phyloP scores from a whole-genome alignment of 257 asterid species.

The Nicotiana sylvestris region DNA sequence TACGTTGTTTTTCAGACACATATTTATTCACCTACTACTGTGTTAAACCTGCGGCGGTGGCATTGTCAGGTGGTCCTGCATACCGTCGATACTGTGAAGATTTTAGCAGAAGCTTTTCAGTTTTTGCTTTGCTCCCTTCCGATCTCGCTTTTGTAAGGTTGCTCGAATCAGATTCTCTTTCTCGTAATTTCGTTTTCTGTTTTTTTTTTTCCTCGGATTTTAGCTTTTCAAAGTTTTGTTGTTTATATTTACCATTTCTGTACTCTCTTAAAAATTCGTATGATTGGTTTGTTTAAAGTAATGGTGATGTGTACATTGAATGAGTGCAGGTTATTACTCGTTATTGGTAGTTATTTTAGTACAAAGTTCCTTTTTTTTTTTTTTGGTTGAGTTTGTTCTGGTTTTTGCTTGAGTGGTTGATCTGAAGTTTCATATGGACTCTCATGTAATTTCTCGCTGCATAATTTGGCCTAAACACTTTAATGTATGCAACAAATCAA shows the following conservation, averaged over 20 bases:
- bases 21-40: not conserved
- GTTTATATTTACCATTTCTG: not conserved
- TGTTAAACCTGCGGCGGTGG: conserved; percentile 3
- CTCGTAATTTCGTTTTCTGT: not conserved
- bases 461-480: not conserved
- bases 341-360: not conserved
- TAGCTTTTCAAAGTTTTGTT: not conserved
- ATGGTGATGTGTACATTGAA: no score
- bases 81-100: not conserved
- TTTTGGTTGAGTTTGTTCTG: not conserved
- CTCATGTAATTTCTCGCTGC: not conserved
- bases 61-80: conserved; percentile 10
- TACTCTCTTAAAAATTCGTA: no score
- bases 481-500: not conserved
- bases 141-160: conserved; percentile 12
- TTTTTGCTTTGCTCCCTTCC: conserved; percentile 4
- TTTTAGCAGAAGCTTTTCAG: not conserved
- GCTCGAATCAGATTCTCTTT: not conserved
- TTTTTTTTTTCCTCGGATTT: not conserved
- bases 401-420: conserved; percentile 5
- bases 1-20: not conserved
- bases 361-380: no score
- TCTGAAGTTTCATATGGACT: conserved; percentile 1
- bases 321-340: not conserved
- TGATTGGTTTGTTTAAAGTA: no score